phyloP scores from a whole-genome alignment of 805 yeast species.

The Lachancea meyersii region DNA sequence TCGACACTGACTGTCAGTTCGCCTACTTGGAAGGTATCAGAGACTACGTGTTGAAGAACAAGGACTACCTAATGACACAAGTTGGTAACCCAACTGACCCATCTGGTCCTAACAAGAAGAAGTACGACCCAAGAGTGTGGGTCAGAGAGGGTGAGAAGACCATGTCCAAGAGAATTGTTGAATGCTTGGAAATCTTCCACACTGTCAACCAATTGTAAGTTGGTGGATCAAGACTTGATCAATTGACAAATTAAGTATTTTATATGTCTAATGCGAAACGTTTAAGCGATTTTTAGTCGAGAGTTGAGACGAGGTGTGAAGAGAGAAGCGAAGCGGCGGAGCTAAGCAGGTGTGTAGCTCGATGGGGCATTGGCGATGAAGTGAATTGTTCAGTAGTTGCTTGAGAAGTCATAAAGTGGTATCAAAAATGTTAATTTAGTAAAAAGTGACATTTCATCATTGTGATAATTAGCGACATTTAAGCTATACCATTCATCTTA shows the following conservation, averaged over 20 bases:
- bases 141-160: slow-evolving; percentile 99
- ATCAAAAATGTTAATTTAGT: too few species aligned
- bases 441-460: too few species aligned
- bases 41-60: slow-evolving; percentile 92
- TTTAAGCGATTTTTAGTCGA: background rate
- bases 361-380: too few species aligned
- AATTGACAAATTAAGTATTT: slow-evolving; percentile 1
- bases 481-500: too few species aligned
- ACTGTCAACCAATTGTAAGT: slow-evolving; percentile 40
- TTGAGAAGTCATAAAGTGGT: too few species aligned
- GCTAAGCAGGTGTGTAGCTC: too few species aligned
- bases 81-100: slow-evolving; percentile 99
- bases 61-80: slow-evolving; percentile 81
- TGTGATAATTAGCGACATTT: too few species aligned
- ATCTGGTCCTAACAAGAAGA: slow-evolving; percentile 99
- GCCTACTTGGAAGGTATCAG: slow-evolving; percentile 97
- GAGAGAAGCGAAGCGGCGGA: background rate
- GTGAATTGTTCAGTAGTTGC: too few species aligned
- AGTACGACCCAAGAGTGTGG: slow-evolving; percentile 99
- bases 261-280: slow-evolving; percentile 8
- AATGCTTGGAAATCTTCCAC: slow-evolving; percentile 84
- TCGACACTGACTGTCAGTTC: slow-evolving; percentile 98
- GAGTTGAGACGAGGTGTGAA: background rate
- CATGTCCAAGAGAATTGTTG: slow-evolving; percentile 78
- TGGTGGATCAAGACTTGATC: background rate